These are phyloP conservation scores for Leccinum aurantiacum DNA, from an alignment of 768 basidiomycete genomes.

Conservation along the genomic window DNA sequence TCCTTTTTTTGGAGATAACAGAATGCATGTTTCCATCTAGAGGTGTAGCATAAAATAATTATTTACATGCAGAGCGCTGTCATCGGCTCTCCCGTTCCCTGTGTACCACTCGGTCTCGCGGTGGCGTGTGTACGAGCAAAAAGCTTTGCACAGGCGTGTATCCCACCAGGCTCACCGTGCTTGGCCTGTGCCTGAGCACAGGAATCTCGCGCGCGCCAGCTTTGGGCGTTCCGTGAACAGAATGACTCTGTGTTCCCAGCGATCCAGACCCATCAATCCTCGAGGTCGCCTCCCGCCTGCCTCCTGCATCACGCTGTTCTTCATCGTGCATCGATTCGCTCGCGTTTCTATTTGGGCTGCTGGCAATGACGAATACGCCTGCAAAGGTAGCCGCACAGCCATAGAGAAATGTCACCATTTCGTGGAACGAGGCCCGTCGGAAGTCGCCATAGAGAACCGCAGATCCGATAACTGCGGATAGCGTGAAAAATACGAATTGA, in stretches of 20 bases:
- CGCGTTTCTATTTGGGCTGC: constrained; percentile 42
- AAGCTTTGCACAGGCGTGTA: constrained; percentile 77
- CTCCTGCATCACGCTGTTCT: constrained; percentile 34
- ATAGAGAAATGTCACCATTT: constrained; percentile 80
- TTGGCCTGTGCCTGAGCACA: constrained; percentile 50
- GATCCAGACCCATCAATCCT: constrained; percentile 28
- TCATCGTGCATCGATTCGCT: constrained; percentile 31
- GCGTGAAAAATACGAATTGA: constrained; percentile 93
- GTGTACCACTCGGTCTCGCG: constrained; percentile 45
- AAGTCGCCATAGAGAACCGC: constrained; percentile 96
- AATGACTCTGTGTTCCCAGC: constrained; percentile 29
- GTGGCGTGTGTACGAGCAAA: constrained; percentile 65
- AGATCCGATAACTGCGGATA: constrained; percentile 90
- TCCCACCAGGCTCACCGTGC: constrained; percentile 60
- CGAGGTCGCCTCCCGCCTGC: constrained; percentile 28
- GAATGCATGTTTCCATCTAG: not conserved
- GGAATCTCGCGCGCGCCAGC: constrained; percentile 43
- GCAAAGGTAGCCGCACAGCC: constrained; percentile 87
- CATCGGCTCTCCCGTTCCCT: constrained; percentile 26
- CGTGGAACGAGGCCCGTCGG: constrained; percentile 74
- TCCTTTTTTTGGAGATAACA: constrained; percentile 13
- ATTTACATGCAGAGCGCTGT: not conserved
- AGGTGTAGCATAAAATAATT: not conserved
- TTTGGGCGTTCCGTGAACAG: constrained; percentile 51
- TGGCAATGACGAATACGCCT: constrained; percentile 87